Evolutionary conservation across 768 basidiomycete genomes (phyloP), one percentile per base, ranked within the genome.

Genomic region (Trametes sanguinea): DNA sequence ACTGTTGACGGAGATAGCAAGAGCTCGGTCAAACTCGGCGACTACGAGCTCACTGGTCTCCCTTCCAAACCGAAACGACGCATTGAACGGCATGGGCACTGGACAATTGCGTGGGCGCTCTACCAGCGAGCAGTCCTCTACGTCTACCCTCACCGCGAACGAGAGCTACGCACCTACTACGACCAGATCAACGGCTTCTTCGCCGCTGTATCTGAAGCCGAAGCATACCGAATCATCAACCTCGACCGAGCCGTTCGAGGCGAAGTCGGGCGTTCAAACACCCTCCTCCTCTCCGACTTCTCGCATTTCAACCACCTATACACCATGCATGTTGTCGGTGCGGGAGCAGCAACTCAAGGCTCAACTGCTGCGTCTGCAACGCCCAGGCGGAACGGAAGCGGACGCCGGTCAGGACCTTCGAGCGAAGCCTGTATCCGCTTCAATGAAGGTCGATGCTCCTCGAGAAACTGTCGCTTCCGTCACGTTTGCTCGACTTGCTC

Each of bases 221-320:
- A 43, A 13, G 14, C 16, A 13, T 9, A 9, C 2, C 50, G 54
- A 8, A 59, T 79, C 65, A 66, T 79, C 57, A 33, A 66, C 4
- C 75, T 65, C 56, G 76, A 80, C 61, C 61, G 65, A 17, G 74
- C 73, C 0, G 57, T 76, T 13, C 51, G 76, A 2, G 67, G 69
- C 2, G 16, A 47, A 6, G 71, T 74, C 22, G 65, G 56, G 27
- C 62, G 66, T 3, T 60, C 67, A 29, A 63, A 56, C 27, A 9
- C 48, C 1, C 32, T 64, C 1, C 46, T 59, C 6, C 72, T 75
- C 67, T 60, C 67, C 13, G 69, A 78, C 45, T 37, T 63, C 48
- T 1, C 29, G 16, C 14, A 39, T 8, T 70, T 67, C 62, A 10
- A 6, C 37, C 46, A 60, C 60, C 30, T 59, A 37, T 52, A 63